Evolutionary conservation across 2,329 filamentous ascomycete species (phyloP).

Genomic region (Rutstroemia sp.): DNA sequence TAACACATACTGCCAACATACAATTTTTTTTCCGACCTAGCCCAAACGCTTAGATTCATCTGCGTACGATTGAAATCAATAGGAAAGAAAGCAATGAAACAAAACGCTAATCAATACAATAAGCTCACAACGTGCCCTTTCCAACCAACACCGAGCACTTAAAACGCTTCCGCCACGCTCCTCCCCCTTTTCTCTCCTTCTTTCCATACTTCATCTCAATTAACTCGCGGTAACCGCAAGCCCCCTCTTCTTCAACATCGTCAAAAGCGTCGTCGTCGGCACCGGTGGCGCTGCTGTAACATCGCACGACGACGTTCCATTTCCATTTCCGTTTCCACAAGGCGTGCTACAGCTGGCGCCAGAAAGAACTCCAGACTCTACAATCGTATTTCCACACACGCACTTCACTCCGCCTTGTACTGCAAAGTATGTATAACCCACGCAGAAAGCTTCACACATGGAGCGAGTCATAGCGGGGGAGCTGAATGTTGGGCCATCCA

Average conservation of each 20-base stretch:
- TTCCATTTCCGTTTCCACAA: constrained; percentile 4
- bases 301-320: constrained; percentile 2
- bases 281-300: neutral
- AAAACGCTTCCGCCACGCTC: neutral
- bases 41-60: too few relatives aligned
- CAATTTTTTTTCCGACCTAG: too few relatives aligned
- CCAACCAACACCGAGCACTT: too few relatives aligned
- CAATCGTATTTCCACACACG: neutral
- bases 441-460: constrained; percentile 1
- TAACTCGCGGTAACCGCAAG: neutral
- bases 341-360: neutral
- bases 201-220: neutral
- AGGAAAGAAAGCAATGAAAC: too few relatives aligned
- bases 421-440: constrained; percentile 2
- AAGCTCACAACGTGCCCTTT: too few relatives aligned
- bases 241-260: neutral
- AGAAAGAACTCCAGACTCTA: neutral
- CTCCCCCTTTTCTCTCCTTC: neutral
- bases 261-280: neutral
- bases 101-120: too few relatives aligned
- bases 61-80: too few relatives aligned
- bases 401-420: constrained; percentile 4
- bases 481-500: neutral
- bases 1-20: too few relatives aligned
- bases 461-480: neutral